Base-by-base conservation (phyloP, 257 asterid genomes). In the Handroanthus guayacan region DNA sequence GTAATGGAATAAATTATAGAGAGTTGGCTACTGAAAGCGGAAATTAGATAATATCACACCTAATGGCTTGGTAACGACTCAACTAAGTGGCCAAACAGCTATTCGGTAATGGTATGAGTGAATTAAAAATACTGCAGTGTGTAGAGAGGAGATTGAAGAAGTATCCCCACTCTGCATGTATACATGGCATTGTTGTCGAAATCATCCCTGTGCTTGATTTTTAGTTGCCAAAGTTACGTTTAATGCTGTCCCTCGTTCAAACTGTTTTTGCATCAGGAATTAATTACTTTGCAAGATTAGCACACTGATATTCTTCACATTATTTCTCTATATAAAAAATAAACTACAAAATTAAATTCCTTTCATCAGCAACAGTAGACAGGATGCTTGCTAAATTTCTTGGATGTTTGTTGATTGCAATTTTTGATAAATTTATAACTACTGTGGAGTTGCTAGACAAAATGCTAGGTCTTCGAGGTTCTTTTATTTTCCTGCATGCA, bases 101-200 rank as follows among this genome's bases (percentile, higher is more conserved):
- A 51, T 16, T 64, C 62, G 55, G 44, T 64, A 66, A 16, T 75
- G 31, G 48, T 4, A 5, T 16, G 50, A 64, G 8, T 31, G 17
- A 10, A 55, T 60, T 75, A 31, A 52, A 34, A 48, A 48, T n/a
- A 54, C 48, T 31, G 50, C 62, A 12, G 60, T 51, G 58, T 0
- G 48, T 10, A 45, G 57, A 45, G 3, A 55, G 55, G 51, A 36
- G 65, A 79, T 66, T 52, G 44, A 79, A 51, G 55, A 67, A 68
- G 50, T 74, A 45, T 45, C 73, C 65, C 34, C 6, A 68, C 3
- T n/a, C 52, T 47, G 11, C 52, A 2, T 8, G 52, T 47, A 13
- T 9, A 9, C 10, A 1, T 1, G 12, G 12, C 6, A 3, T 6
- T 57, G 13, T 25, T 10, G 25, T 20, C 13, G 10, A 25, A n/a